Percentiles rank a stretch among this genome's conserved stretches.
These are phyloP conservation scores for Fragaria ananassa DNA, from an alignment of 306 rosid genomes.

Conservation along the genomic window DNA sequence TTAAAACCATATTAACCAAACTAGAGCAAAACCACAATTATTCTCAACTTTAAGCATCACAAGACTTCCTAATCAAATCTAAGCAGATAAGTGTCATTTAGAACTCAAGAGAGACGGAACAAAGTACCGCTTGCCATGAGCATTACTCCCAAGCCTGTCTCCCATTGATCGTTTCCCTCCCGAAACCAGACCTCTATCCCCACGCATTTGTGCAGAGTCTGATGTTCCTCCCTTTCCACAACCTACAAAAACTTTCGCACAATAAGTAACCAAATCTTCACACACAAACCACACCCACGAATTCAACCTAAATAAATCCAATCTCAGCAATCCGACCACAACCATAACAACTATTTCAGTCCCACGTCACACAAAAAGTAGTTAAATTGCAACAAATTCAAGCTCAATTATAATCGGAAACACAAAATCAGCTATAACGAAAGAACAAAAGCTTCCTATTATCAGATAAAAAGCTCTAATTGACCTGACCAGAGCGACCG, in stretches of 20 bases:
- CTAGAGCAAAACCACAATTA: not conserved
- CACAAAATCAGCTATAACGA: not conserved
- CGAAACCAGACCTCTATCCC: constrained; percentile 14
- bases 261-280: not conserved
- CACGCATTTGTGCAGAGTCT: constrained; percentile 12
- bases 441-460: not conserved
- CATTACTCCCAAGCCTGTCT: constrained; percentile 31
- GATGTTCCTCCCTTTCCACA: constrained; percentile 47
- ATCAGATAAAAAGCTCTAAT: not conserved
- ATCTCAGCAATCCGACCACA: not conserved
- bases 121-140: constrained; percentile 40
- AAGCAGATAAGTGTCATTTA: not conserved
- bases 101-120: not conserved
- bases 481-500: constrained; percentile 58
- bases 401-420: not conserved
- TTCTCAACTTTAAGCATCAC: not conserved
- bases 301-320: not conserved
- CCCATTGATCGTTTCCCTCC: constrained; percentile 38
- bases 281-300: constrained; percentile 22
- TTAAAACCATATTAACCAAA: not conserved
- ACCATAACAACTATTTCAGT: not conserved
- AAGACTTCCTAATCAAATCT: not conserved
- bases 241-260: constrained; percentile 34
- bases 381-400: not conserved
- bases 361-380: not conserved